Base-by-base conservation (phyloP, 2,329 filamentous ascomycete species). In the Nakataea oryzae region DNA sequence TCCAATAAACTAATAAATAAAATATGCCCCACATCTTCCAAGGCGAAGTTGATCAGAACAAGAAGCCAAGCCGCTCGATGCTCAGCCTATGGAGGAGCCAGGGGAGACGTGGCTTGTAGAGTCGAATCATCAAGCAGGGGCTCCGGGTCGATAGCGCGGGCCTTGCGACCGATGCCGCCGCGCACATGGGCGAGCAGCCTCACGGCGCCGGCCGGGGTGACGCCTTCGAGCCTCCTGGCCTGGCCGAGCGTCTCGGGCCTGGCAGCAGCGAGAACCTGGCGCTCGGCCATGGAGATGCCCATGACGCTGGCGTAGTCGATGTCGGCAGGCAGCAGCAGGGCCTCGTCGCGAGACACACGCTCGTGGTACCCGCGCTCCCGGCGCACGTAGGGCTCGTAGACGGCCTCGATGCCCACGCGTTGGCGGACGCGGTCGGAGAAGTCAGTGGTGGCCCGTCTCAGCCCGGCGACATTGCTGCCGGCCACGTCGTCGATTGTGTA, bases 191-290 rank as follows among this genome's bases (percentile, higher is more conserved):
- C 79, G 63, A 93, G 74, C 64, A 95, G 70, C 62, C 84, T 75
- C 56, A 88, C 70, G 63, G 81, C 81, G 0, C 83, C 85, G 0
- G 82, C 77, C 0, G 86, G 85, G 26, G 85, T 88, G 64, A 88
- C 78, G 4, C 93, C 93, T 74, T 99, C 95, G 13, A 97, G 85
- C 17, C 95, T 79, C 59, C 91, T 81, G 34, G 93, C 93, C 81
- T 97, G 95, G 0, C 91, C 93, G 27, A 99, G 79, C 64, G 85
- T 96, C 74, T 96, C 91, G 0, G 95, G 95, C 60, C 85, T 79
- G 1, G 91, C 89, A 2, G 79, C 77, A 63, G 83, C 81, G 47
- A 99, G 78, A 4, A 88, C 81, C 30, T 85, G 80, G 73, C 84
- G 87, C 77, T 97, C 95, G 63, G 91, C 92, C 50, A 86, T 82